A percentile compares a stretch with the other conserved stretches of the same genome.
Evolutionary conservation across 2,329 filamentous ascomycete genomes (phyloP).

Genomic region (Lasiodiplodia sp.): DNA sequence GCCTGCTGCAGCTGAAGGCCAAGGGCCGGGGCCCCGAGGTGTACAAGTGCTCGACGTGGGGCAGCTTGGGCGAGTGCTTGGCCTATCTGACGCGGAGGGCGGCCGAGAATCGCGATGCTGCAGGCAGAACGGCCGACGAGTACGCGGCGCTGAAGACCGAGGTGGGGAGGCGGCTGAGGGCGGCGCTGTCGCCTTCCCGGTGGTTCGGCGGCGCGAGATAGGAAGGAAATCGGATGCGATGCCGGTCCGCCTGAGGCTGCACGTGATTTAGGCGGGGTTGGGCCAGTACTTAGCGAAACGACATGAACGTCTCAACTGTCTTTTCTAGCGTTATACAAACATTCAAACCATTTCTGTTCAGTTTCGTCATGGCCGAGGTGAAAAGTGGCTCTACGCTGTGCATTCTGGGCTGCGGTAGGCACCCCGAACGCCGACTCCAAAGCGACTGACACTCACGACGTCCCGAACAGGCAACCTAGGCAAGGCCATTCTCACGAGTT

Average conservation of each 20-base stretch:
- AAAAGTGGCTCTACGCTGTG: constrained; percentile 31
- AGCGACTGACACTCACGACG: neutral
- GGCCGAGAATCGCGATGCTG: constrained; percentile 59
- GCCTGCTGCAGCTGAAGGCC: constrained; percentile 55
- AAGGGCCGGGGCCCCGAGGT: constrained; percentile 53
- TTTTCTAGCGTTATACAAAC: too few species aligned
- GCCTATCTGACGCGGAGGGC: constrained; percentile 70
- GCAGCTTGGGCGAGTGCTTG: constrained; percentile 73
- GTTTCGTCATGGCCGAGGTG: constrained; percentile 3
- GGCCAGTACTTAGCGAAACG: neutral
- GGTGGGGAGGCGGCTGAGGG: constrained; percentile 36
- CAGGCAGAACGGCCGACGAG: constrained; percentile 53
- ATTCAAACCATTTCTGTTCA: neutral
- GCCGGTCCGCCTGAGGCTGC: neutral
- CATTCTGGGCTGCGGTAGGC: constrained; percentile 41
- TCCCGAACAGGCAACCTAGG: constrained; percentile 47
- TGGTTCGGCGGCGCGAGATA: neutral
- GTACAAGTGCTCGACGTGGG: constrained; percentile 64
- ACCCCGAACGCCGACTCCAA: neutral
- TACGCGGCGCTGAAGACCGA: constrained; percentile 40
- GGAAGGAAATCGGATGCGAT: neutral
- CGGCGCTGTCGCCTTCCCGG: constrained; percentile 30
- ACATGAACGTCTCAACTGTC: neutral
- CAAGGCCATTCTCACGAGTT: constrained; percentile 46
- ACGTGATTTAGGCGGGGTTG: neutral